Percentiles rank a stretch among this genome's conserved stretches.
Evolutionary conservation across 805 yeast genomes (phyloP).

Genomic region (Saccharomycopsis selenospora): DNA sequence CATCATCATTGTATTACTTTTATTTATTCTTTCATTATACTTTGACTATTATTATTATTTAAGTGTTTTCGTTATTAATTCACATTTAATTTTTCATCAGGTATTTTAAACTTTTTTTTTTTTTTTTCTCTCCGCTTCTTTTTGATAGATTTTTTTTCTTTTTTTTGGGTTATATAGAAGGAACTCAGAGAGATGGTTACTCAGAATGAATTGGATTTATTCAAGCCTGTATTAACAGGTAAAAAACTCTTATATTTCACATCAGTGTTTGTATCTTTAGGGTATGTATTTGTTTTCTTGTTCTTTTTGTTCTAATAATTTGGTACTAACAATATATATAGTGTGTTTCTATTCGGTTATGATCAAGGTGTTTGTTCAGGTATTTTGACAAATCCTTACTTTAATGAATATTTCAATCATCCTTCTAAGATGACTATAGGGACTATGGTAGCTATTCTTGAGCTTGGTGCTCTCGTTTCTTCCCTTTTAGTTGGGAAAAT

Average conservation of each 20-base stretch:
- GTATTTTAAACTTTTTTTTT: too few species aligned
- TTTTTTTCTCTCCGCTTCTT: too few species aligned
- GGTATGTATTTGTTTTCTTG: slow-evolving; percentile 24
- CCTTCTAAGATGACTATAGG: slow-evolving; percentile 76
- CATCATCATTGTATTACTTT: too few species aligned
- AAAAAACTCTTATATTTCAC: slow-evolving; percentile 29
- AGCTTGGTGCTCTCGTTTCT: slow-evolving; percentile 78
- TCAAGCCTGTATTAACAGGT: slow-evolving; percentile 20
- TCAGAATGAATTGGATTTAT: slow-evolving; percentile 6
- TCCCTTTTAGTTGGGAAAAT: slow-evolving; percentile 72
- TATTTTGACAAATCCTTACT: slow-evolving; percentile 65
- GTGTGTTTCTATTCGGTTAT: slow-evolving; percentile 65
- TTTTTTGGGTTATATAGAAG: too few species aligned
- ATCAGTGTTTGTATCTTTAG: slow-evolving; percentile 33
- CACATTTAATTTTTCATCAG: too few species aligned
- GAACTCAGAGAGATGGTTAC: too few species aligned
- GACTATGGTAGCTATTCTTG: slow-evolving; percentile 80
- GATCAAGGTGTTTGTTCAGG: slow-evolving; percentile 92
- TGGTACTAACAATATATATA: slow-evolving; percentile 16
- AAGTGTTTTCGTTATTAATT: too few species aligned
- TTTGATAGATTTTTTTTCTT: too few species aligned
- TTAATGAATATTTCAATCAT: slow-evolving; percentile 57
- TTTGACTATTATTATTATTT: too few species aligned
- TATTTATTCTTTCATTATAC: too few species aligned
- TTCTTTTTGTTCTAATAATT: background rate